Base-by-base conservation (phyloP, 192 early-diverging fungal species). In the Diversispora epigaea region DNA sequence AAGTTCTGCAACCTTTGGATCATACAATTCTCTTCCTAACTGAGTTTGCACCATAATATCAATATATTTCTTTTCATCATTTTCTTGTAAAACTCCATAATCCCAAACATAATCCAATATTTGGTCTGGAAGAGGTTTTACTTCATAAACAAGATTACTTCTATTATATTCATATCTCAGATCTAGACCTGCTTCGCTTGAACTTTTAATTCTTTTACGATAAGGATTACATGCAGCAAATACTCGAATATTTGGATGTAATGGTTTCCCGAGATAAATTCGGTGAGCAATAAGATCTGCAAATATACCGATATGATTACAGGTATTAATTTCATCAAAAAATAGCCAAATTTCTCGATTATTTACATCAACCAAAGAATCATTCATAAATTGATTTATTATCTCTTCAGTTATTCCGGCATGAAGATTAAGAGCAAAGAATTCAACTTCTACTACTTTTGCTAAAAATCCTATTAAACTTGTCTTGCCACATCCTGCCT, bases 161-260 rank as follows among this genome's bases (percentile, higher is more conserved):
- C 65, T 55, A 40, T 73, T 39, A 0, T 62, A 17, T 2, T 73
- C 68, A 17, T 40, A 11, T 73, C 22, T 32, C 19, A 5, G n/a
- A 40, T 15, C 3, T 11, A 49, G 49, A 3, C 56, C 72, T 40
- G 45, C 72, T 14, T 63, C 45, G 10, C 39, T 71, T 49, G 15
- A n/a, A 57, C n/a, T 62, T 47, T 50, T 62, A 57, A 19, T 62
- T n/a, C 72, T 10, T 14, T 40, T 17, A 17, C 72, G 72, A 63
- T 73, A 73, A 73, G 72, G 72, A 62, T 73, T 73, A 49, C 72
- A 73, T 12, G 72, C 72, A 39, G 72, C 72, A 73, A 73, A 46
- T 39, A 73, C 4, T 40, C 72, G 56, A 63, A 73, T 73, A 49
- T 73, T 73, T 11, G 17, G 21, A 62, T 73, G 72, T 47, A 73